Percentiles rank a stretch among this genome's conserved stretches.
phyloP scores from a whole-genome alignment of 208 protist genomes.

The Leishmania braziliensis region DNA sequence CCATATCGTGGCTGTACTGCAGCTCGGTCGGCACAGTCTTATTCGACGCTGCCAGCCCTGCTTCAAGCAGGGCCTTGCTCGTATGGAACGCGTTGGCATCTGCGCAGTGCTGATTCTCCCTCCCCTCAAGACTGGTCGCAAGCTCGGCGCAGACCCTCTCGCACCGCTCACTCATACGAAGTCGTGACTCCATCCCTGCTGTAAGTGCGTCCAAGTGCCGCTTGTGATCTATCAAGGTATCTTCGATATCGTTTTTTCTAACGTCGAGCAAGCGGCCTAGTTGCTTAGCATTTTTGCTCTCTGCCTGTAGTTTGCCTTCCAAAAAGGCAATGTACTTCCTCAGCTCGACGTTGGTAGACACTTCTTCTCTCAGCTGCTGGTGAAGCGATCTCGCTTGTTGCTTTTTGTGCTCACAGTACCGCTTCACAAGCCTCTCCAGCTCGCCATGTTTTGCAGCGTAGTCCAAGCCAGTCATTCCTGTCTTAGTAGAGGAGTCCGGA shows the following conservation, averaged over 20 bases:
- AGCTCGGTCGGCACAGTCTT: slow-evolving; percentile 8
- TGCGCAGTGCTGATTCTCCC: slow-evolving; percentile 14
- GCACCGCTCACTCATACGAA: slow-evolving; percentile 11
- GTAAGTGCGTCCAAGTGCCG: not conserved
- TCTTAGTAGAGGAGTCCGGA: not conserved
- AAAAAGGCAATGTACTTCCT: slow-evolving; percentile 25
- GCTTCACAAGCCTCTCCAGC: slow-evolving; percentile 24
- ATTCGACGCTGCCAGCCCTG: not conserved
- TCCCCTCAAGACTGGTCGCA: not conserved
- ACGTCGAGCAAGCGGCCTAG: slow-evolving; percentile 1
- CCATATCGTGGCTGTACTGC: slow-evolving; percentile 4
- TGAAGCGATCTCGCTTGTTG: slow-evolving; percentile 9
- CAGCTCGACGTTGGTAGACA: slow-evolving; percentile 18
- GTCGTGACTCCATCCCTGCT: slow-evolving; percentile 2
- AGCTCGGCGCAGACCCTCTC: slow-evolving; percentile 11
- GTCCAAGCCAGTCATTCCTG: not conserved
- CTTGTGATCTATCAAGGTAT: not conserved
- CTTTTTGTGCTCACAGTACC: slow-evolving; percentile 17
- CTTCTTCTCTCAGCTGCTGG: slow-evolving; percentile 16
- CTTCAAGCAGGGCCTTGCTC: slow-evolving; percentile 12
- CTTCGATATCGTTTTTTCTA: not conserved
- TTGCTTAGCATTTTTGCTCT: not conserved
- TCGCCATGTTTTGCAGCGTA: slow-evolving; percentile 14
- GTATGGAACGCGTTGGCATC: slow-evolving; percentile 6
- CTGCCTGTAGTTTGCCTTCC: slow-evolving; percentile 8